Conservation (phyloP, 2,329 filamentous ascomycete species). For the Zasmidium citrigriseum region DNA sequence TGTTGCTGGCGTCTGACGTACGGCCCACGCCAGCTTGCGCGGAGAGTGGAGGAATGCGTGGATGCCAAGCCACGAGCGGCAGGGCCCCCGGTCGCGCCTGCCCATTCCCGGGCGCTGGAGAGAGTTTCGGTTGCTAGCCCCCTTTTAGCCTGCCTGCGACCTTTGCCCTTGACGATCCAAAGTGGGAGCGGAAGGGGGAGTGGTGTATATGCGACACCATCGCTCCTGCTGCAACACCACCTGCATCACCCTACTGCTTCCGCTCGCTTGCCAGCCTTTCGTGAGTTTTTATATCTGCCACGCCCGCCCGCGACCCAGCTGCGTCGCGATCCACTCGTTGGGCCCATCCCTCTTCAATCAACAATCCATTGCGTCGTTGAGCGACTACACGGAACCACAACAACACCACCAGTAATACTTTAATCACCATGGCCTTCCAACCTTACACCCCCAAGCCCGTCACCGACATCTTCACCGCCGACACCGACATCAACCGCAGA, state of each 20-base stretch:
- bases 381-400: too few relatives aligned
- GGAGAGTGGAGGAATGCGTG: neutral
- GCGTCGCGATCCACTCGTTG: neutral
- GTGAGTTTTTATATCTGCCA: neutral
- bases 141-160: neutral
- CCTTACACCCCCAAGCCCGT: conserved; percentile 50
- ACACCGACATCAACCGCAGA: conserved; percentile 68
- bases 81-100: neutral
- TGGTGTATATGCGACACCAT: neutral
- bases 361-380: conserved; percentile 1
- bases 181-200: too few relatives aligned
- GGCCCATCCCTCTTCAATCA: neutral
- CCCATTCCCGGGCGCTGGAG: neutral
- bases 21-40: neutral
- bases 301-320: neutral
- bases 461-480: conserved; percentile 63
- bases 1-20: neutral
- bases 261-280: neutral
- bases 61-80: neutral
- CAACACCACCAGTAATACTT: neutral
- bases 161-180: too few relatives aligned
- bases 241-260: neutral
- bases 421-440: conserved; percentile 39
- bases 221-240: neutral
- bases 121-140: neutral